Conservation (phyloP, 2,329 filamentous ascomycete genomes). For the Botrytis porri region DNA sequence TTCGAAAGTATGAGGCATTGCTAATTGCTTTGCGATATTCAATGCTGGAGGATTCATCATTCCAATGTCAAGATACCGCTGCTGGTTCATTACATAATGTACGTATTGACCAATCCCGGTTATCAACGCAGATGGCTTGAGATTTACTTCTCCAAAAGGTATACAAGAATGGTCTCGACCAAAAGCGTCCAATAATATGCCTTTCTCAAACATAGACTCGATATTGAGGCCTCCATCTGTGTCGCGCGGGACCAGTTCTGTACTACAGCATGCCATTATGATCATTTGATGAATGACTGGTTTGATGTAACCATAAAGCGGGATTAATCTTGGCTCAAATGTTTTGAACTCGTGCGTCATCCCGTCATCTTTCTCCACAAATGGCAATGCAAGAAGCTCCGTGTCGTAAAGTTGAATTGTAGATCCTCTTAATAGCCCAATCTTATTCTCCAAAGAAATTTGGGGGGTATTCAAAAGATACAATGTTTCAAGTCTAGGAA, state of each 20-base stretch:
- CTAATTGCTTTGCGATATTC: background rate
- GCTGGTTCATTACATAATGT: background rate
- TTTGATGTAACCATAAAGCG: background rate
- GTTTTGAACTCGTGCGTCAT: background rate
- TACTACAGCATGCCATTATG: background rate
- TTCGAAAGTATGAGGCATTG: background rate
- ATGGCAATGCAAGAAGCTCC: slow-evolving; percentile 7
- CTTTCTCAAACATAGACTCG: background rate
- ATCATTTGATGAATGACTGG: slow-evolving; percentile 3
- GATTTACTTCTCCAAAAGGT: background rate
- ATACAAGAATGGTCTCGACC: background rate
- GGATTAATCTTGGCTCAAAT: background rate
- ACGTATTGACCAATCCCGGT: slow-evolving; percentile 3
- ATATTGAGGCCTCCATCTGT: background rate
- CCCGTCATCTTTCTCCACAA: background rate
- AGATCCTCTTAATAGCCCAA: background rate
- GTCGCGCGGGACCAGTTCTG: background rate
- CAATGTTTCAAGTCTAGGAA: background rate
- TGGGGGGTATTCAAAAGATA: slow-evolving; percentile 4
- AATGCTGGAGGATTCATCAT: background rate
- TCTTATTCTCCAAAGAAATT: background rate
- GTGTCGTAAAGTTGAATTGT: slow-evolving; percentile 10
- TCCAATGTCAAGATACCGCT: background rate
- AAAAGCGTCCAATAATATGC: background rate
- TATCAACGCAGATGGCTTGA: background rate